Base-by-base conservation (phyloP, 768 basidiomycete species). In the Phaeolepiota aurea region DNA sequence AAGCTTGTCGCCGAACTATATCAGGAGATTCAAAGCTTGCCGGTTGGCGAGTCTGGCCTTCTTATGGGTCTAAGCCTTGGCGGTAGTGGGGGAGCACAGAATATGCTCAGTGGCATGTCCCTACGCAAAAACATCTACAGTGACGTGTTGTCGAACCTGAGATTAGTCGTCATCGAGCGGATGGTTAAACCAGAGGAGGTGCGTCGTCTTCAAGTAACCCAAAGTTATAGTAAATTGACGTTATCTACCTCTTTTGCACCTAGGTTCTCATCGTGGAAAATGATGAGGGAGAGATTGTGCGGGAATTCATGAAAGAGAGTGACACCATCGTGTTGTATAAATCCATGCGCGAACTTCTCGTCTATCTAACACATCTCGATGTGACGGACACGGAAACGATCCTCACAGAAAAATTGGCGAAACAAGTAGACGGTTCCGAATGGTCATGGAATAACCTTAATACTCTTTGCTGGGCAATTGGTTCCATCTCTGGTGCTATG, bases 181-280 rank as follows among this genome's bases (percentile, higher is more conserved):
- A 99, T 99, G 96, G 96, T 97, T 48, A 99, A 98, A 59, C 96
- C 96, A 3, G 96, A 99, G 61, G 96, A 99, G 77, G 94, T 91
- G 45, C 30, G 74, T 58, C 13, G 34, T 16, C 40, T 48, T n/a
- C n/a, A n/a, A n/a, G n/a, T n/a, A n/a, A n/a, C n/a, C 32, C 12
- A 35, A 11, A 28, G 20, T 11, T 32, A 45, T 30, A 28, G 5
- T 30, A 13, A 36, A 21, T 28, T 13, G 16, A 15, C 15, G 10
- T 28, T 38, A 25, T 43, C 16, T 22, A 31, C 28, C 22, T 23
- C 30, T 33, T 34, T 28, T 20, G 28, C 19, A 42, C 7, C 25
- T 49, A 97, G 92, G 93, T 98, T 4, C 71, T 99, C 36, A 93
- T 98, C 49, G 96, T 97, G 18, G 96, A 98, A 65, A 98, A 99